These are phyloP conservation scores for Rhodotorula sp. DNA, from an alignment of 1,284 basidiomycete species.

Conservation along the genomic window DNA sequence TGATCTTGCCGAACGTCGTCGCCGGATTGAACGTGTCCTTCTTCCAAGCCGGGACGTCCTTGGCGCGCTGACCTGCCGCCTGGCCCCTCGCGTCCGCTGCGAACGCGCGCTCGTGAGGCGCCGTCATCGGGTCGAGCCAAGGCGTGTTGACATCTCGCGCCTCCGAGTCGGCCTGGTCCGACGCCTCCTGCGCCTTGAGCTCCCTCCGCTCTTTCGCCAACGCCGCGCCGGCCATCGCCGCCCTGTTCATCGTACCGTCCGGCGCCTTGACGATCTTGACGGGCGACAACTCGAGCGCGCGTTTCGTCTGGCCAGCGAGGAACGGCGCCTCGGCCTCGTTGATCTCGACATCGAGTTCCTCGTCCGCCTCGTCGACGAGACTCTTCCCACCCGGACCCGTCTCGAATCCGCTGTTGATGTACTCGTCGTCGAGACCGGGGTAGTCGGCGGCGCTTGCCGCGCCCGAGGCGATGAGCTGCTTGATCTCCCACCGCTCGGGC, in stretches of 20 bases:
- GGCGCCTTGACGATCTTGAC: conserved; percentile 81
- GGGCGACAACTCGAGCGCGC: conserved; percentile 90
- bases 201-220: conserved; percentile 94
- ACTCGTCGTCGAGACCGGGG: conserved; percentile 91
- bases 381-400: conserved; percentile 51
- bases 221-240: conserved; percentile 87
- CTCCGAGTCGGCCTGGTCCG: conserved; percentile 91
- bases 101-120: conserved; percentile 78
- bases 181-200: conserved; percentile 87
- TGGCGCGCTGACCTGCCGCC: conserved; percentile 56
- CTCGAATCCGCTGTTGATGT: conserved; percentile 56
- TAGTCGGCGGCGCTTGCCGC: conserved; percentile 90
- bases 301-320: conserved; percentile 91
- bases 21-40: conserved; percentile 91
- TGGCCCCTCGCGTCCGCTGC: conserved; percentile 89
- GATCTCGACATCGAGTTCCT: conserved; percentile 96
- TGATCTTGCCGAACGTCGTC: conserved; percentile 94
- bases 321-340: conserved; percentile 96
- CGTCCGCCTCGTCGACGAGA: conserved; percentile 71
- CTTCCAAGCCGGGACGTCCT: conserved; percentile 86
- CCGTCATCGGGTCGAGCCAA: conserved; percentile 98
- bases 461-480: conserved; percentile 95
- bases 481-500: conserved; percentile 98
- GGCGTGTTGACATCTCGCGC: conserved; percentile 88
- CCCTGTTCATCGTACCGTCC: conserved; percentile 71